phyloP scores from a whole-genome alignment of 2,329 filamentous ascomycete genomes.

The Talaromyces marneffei region DNA sequence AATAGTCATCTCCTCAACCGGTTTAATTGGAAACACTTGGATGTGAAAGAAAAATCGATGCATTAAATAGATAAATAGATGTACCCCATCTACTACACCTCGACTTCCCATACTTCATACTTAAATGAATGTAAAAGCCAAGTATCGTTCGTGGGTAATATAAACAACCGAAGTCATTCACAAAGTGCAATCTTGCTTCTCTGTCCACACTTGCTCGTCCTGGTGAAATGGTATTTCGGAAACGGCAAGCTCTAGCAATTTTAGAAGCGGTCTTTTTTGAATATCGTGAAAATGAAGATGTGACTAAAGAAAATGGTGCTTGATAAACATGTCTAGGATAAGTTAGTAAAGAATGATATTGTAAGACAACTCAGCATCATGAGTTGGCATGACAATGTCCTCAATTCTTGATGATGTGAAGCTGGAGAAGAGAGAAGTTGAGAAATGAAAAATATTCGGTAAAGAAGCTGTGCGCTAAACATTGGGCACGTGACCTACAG shows the following conservation, averaged over 20 bases:
- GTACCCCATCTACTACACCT: constrained; percentile 41
- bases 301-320: background rate
- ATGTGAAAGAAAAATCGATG: background rate
- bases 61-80: constrained; percentile 20
- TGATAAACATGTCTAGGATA: background rate
- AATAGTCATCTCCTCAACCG: background rate
- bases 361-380: constrained; percentile 6
- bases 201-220: constrained; percentile 53
- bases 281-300: background rate
- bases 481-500: background rate
- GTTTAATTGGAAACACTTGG: background rate
- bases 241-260: constrained; percentile 53
- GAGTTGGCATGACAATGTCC: background rate
- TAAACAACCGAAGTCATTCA: constrained; percentile 17
- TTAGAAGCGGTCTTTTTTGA: constrained; percentile 38
- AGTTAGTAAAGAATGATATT: background rate
- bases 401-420: background rate
- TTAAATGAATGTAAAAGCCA: constrained; percentile 41
- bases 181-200: constrained; percentile 49
- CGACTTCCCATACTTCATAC: constrained; percentile 41
- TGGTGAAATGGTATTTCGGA: constrained; percentile 39
- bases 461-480: constrained; percentile 2
- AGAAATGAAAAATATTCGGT: background rate
- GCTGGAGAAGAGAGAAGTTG: constrained; percentile 7
- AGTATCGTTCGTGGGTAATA: constrained; percentile 33